These are phyloP conservation scores for Wallacemonas collosoma DNA, from an alignment of 208 protist genomes.

Conservation along the genomic window DNA sequence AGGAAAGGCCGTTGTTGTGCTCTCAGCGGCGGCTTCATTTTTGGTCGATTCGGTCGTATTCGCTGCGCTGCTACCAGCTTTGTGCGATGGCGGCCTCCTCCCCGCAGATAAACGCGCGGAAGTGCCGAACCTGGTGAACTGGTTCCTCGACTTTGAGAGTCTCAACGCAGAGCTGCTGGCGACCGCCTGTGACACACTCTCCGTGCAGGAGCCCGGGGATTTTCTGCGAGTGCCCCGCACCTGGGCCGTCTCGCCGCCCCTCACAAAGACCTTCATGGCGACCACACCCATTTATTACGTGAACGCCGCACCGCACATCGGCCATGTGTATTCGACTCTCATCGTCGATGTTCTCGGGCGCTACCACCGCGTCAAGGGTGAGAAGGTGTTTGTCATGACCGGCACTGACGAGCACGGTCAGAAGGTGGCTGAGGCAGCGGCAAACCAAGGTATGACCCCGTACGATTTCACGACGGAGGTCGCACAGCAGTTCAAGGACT, in stretches of 20 bases:
- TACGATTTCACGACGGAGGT: slow-evolving; percentile 93
- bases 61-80: slow-evolving; percentile 68
- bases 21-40: slow-evolving; percentile 42
- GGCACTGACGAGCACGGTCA: slow-evolving; percentile 99
- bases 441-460: slow-evolving; percentile 62
- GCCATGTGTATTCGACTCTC: slow-evolving; percentile 91
- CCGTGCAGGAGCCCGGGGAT: slow-evolving; percentile 82
- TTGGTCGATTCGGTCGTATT: slow-evolving; percentile 80
- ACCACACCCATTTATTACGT: slow-evolving; percentile 94
- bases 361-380: slow-evolving; percentile 87
- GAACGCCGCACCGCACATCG: slow-evolving; percentile 92
- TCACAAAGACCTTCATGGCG: slow-evolving; percentile 82
- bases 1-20: slow-evolving; percentile 25
- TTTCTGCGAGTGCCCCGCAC: slow-evolving; percentile 78
- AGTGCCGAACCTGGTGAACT: slow-evolving; percentile 66
- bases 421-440: slow-evolving; percentile 96
- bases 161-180: slow-evolving; percentile 58
- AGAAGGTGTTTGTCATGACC: slow-evolving; percentile 93
- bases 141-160: slow-evolving; percentile 69
- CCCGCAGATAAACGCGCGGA: slow-evolving; percentile 33
- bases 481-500: slow-evolving; percentile 86
- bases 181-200: slow-evolving; percentile 60
- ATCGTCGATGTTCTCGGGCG: slow-evolving; percentile 90
- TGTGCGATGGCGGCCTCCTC: slow-evolving; percentile 82
- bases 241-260: slow-evolving; percentile 64